Base-by-base conservation (phyloP, 2,329 filamentous ascomycete genomes). In the Plenodomus lindquistii region DNA sequence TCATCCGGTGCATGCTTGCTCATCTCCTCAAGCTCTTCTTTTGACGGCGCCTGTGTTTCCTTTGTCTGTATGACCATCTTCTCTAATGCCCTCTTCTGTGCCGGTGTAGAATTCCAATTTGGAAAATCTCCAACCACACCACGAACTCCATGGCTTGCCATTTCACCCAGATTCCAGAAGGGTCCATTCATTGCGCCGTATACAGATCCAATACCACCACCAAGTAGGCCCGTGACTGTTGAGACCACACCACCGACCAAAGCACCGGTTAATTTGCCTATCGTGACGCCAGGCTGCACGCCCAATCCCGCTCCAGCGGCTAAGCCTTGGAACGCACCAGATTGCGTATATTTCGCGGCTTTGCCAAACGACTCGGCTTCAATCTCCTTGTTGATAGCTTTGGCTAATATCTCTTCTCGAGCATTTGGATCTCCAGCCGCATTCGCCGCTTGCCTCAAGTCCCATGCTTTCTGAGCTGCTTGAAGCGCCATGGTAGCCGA, bases 301-400 rank as follows among this genome's bases (percentile, higher is more conserved):
- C 72, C 72, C 13, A 74, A 43, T 5, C 72, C 72, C 16, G 70
- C 70, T 10, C 72, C 72, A 40, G 71, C 71, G 10, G 70, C 67
- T 2, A 74, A 63, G 0, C 72, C 72, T 47, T 74, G 72, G 46
- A 74, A 74, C 3, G 71, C 60, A 18, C 72, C 72, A 1, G 69
- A 70, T 21, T 65, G 68, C 2, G 69, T 67, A 21, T 74, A 74
- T 31, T 74, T 73, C 15, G 72, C 72, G 18, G 71, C 69, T 46
- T 74, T 74, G 24, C 71, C 71, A 42, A 74, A 73, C 0, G 69
- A 72, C 41, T 73, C 71, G 2, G 72, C 71, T 54, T 74, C 71
- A 36, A 74, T 73, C 38, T 73, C 69, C 44, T 72, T 73, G 50
- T 73, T 70, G 52, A 74, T 64, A 17, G 71, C 71, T 54, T 73